Evolutionary conservation across 2,329 filamentous ascomycete genomes (phyloP).

Genomic region (Verticillium nonalfalfae): DNA sequence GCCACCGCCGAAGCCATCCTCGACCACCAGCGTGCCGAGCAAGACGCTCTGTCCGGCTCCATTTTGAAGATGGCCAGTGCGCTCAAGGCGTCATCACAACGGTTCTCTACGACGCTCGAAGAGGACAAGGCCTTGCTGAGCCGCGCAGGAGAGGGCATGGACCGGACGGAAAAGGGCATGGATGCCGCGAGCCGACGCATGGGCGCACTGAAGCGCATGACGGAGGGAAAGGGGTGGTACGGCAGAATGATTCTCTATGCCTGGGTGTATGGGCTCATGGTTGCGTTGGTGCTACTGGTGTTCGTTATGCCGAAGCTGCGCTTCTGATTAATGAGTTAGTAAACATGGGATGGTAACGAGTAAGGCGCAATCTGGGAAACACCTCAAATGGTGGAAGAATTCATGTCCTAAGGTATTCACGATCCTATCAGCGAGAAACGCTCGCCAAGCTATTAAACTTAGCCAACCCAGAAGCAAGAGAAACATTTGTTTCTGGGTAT

Average conservation of each 20-base stretch:
- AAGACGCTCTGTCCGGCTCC: slow-evolving; percentile 74
- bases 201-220: slow-evolving; percentile 71
- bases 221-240: slow-evolving; percentile 84
- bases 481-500: not conserved
- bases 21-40: slow-evolving; percentile 70
- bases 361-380: not conserved
- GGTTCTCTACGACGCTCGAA: slow-evolving; percentile 67
- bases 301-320: slow-evolving; percentile 83
- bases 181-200: slow-evolving; percentile 70
- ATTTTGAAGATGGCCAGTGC: slow-evolving; percentile 74
- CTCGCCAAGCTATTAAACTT: not conserved
- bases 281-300: slow-evolving; percentile 72
- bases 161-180: slow-evolving; percentile 70
- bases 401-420: not conserved
- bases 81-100: slow-evolving; percentile 68
- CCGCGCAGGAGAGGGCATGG: slow-evolving; percentile 67
- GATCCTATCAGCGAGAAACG: not conserved
- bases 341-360: not conserved
- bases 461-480: not conserved
- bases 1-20: slow-evolving; percentile 65
- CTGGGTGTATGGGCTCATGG: slow-evolving; percentile 76
- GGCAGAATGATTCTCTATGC: slow-evolving; percentile 77
- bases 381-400: not conserved
- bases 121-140: slow-evolving; percentile 64
- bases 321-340: slow-evolving; percentile 45